Percentiles rank a stretch among this genome's conserved stretches.
Conservation (phyloP, 108 stramenopile genomes). For the Cyclotella sp. region DNA sequence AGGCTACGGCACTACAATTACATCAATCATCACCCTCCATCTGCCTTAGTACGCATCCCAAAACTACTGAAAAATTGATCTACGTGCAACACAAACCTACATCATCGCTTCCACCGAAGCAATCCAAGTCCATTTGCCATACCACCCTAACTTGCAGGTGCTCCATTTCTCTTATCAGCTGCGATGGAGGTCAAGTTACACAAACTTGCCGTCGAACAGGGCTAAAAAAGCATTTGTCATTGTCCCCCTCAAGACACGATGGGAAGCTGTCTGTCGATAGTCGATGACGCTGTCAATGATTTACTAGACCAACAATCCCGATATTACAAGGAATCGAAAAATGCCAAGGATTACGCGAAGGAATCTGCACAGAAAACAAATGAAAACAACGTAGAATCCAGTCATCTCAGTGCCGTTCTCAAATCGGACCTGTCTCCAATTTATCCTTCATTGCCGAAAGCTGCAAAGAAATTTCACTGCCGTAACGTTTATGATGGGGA, state of each 20-base stretch:
- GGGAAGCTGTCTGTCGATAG: constrained; percentile 37
- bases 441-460: constrained; percentile 59
- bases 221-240: too few species aligned
- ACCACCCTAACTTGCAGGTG: too few species aligned
- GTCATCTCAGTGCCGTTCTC: constrained; percentile 23
- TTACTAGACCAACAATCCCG: constrained; percentile 42
- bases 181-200: too few species aligned
- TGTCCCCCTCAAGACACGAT: constrained; percentile 7
- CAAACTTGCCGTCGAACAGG: too few species aligned
- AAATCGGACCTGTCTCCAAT: constrained; percentile 50
- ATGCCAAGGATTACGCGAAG: constrained; percentile 24
- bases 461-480: constrained; percentile 59
- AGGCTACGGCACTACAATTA: too few species aligned
- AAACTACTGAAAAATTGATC: too few species aligned
- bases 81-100: too few species aligned
- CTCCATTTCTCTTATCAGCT: too few species aligned
- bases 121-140: too few species aligned
- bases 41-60: too few species aligned
- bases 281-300: constrained; percentile 35
- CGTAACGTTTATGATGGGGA: constrained; percentile 84
- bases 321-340: constrained; percentile 42
- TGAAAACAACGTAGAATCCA: not conserved
- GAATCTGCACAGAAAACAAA: constrained; percentile 5
- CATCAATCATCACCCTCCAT: too few species aligned
- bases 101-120: too few species aligned